Evolutionary conservation across 768 basidiomycete genomes (phyloP), one percentile per base, ranked within the genome.

Genomic region (Pisolithus marmoratus): DNA sequence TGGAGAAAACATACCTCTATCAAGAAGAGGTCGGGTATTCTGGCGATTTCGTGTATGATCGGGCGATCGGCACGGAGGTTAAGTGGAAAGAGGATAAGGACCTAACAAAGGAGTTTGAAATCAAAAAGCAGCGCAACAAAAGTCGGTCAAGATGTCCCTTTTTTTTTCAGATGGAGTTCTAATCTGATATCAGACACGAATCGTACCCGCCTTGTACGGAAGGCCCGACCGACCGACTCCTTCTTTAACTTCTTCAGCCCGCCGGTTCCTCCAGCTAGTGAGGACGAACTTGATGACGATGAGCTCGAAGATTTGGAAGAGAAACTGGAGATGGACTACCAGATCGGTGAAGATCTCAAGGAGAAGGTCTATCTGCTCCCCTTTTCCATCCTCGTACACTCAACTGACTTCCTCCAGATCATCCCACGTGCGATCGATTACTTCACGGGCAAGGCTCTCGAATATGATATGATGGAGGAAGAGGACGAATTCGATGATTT

Each of bases 221-320:
- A 97, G 75, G 86, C 89, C 6, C 84, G 82, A 59, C 90, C 92
- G 8, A 85, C 89, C 6, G 90, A 94, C 31, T 97, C 95, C 14
- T 98, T 99, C 81, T 99, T 99, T 86, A 92, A 93, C 80, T 99
- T 98, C 75, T 99, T 99, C 81, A 73, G 74, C 49, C 91, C 93
- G 9, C 92, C 91, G 15, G 67, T 74, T 22, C 83, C 87, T 2
- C 89, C 90, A 3, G 67, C 78, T 6, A 82, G 87, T 11, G 87
- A 90, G 53, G 68, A 66, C 0, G 90, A 93, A 3, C 73, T 89
- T 19, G 90, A 90, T 0, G 87, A 86, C 2, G 89, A 92, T 0
- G 90, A 91, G 22, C 79, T 95, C 1, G 90, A 91, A 48, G 94
- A 93, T 55, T 77, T 96, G 41, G 94, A 97, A 68, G 89, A 87